These are phyloP conservation scores for Mortierella sp. DNA, from an alignment of 371 early-diverging fungal species.

Conservation along the genomic window DNA sequence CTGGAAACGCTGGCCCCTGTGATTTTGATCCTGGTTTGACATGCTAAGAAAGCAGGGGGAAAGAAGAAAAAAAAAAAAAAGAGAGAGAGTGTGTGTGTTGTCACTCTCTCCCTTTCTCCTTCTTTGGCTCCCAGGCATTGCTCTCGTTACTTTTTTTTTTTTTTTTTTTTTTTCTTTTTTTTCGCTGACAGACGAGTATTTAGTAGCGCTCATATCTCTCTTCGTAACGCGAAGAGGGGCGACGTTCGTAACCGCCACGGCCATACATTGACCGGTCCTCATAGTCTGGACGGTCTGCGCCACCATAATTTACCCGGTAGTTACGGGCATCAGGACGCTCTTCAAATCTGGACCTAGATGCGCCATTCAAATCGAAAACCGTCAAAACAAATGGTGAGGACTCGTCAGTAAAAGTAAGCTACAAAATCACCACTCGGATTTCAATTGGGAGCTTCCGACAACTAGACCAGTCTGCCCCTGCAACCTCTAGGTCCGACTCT, in stretches of 20 bases:
- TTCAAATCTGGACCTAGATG: conserved; percentile 18
- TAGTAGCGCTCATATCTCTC: conserved; percentile 61
- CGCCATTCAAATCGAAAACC: neutral
- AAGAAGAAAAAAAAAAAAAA: conserved; percentile 7
- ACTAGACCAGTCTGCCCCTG: neutral
- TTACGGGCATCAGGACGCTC: conserved; percentile 23
- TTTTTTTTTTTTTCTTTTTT: neutral
- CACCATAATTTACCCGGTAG: conserved; percentile 11
- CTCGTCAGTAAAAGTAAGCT: too few relatives aligned
- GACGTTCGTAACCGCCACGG: conserved; percentile 9
- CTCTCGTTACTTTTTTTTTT: neutral
- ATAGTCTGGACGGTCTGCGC: conserved; percentile 10
- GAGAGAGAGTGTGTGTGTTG: neutral
- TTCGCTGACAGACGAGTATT: neutral
- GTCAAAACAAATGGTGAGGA: too few relatives aligned
- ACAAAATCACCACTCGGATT: too few relatives aligned
- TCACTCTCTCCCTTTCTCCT: too few relatives aligned
- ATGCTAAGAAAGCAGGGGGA: neutral
- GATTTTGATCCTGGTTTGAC: too few relatives aligned
- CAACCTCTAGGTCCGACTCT: neutral
- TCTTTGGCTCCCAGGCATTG: too few relatives aligned
- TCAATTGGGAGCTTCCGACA: too few relatives aligned
- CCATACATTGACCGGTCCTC: conserved; percentile 15
- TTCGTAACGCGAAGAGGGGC: conserved; percentile 4
- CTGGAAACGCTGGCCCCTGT: too few relatives aligned